Percentiles rank a stretch among this genome's conserved stretches.
Evolutionary conservation across 208 protist genomes (phyloP).

Genomic region (Wallacemonas rigidus): DNA sequence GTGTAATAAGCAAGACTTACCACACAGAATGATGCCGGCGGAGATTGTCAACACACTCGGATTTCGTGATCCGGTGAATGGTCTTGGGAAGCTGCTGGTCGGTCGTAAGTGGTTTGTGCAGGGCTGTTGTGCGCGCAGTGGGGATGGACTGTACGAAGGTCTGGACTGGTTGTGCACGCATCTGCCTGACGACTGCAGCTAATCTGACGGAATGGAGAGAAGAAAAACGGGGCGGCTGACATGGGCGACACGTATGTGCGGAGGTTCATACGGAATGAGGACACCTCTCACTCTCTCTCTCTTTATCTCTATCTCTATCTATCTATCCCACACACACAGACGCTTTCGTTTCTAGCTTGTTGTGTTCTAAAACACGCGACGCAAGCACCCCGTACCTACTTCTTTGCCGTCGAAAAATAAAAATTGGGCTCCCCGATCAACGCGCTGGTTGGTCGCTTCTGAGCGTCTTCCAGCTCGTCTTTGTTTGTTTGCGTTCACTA

Average conservation of each 20-base stretch:
- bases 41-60: slow-evolving; percentile 66
- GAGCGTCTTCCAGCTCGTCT: background rate
- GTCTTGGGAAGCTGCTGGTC: slow-evolving; percentile 35
- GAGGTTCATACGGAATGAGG: no score
- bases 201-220: slow-evolving; percentile 3
- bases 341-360: no score
- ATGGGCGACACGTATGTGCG: no score
- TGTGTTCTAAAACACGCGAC: no score
- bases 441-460: no score
- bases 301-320: no score
- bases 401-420: no score
- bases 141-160: slow-evolving; percentile 97
- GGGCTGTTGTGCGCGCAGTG: slow-evolving; percentile 94
- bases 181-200: slow-evolving; percentile 42
- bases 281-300: no score
- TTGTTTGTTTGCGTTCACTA: background rate
- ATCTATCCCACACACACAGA: no score
- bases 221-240: background rate
- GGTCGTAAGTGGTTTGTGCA: slow-evolving; percentile 94
- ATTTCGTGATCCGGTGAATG: slow-evolving; percentile 31
- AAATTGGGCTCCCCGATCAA: no score
- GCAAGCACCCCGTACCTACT: no score
- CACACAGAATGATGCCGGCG: slow-evolving; percentile 54
- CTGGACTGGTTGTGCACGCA: slow-evolving; percentile 95
- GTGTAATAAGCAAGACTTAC: slow-evolving; percentile 96